phyloP scores from a whole-genome alignment of 1,139 yeast species.

The Pneumocystis murina region DNA sequence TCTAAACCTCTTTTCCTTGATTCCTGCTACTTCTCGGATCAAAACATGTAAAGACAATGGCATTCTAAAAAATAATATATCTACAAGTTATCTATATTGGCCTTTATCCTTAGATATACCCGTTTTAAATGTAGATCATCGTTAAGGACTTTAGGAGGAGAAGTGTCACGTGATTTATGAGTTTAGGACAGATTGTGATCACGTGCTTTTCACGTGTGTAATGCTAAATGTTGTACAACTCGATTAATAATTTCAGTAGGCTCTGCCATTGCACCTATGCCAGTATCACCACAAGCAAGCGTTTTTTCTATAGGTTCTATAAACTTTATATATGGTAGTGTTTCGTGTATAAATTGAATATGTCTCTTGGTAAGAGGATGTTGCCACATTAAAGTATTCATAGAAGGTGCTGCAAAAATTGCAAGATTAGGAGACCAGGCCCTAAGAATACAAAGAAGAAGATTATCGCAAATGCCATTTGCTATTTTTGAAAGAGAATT shows the following conservation, averaged over 20 bases:
- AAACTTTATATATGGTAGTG: conserved; percentile 60
- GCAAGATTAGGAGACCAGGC: conserved; percentile 78
- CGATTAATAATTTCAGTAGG: neutral
- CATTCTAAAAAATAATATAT: neutral
- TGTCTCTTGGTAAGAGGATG: conserved; percentile 87
- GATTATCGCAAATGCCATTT: conserved; percentile 81
- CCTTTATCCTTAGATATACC: no score
- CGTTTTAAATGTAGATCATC: no score
- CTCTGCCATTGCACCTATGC: conserved; percentile 95
- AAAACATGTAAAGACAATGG: neutral
- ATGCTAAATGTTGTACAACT: no score
- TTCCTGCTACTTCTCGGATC: neutral
- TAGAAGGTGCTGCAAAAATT: conserved; percentile 83
- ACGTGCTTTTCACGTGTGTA: no score
- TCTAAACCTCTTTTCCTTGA: neutral
- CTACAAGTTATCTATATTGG: no score
- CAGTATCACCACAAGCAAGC: conserved; percentile 87
- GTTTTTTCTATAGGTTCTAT: conserved; percentile 89
- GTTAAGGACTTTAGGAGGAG: no score
- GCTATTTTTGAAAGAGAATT: conserved; percentile 83
- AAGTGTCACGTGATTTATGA: no score
- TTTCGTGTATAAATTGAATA: conserved; percentile 42
- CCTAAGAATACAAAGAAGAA: conserved; percentile 31
- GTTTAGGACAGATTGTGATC: no score
- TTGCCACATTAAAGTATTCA: conserved; percentile 93